Percentiles rank a stretch among this genome's conserved stretches.
Evolutionary conservation across 2,329 filamentous ascomycete genomes (phyloP).

Genomic region (Aspergillus japonicus): DNA sequence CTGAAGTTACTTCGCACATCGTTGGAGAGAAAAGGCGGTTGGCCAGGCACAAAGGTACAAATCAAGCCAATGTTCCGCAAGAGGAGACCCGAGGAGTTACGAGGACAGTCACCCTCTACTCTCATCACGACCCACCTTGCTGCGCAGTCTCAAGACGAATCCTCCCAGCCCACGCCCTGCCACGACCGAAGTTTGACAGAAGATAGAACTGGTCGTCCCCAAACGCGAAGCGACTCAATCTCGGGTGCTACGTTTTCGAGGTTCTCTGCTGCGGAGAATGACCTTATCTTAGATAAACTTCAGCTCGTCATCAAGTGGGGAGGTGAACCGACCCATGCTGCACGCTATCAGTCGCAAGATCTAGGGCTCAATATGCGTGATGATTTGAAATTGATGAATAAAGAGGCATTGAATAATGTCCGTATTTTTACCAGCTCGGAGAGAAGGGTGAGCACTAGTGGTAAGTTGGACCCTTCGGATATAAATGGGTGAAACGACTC

Average conservation of each 20-base stretch:
- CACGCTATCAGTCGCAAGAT: slow-evolving; percentile 92
- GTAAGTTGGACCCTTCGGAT: slow-evolving; percentile 32
- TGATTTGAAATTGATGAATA: slow-evolving; percentile 88
- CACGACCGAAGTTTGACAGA: slow-evolving; percentile 25
- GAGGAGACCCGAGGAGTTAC: slow-evolving; percentile 65
- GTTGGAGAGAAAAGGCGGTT: slow-evolving; percentile 85
- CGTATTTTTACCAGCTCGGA: slow-evolving; percentile 96
- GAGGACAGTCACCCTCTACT: slow-evolving; percentile 26
- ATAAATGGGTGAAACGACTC: slow-evolving; percentile 4
- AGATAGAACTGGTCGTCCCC: slow-evolving; percentile 46
- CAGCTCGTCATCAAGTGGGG: slow-evolving; percentile 99
- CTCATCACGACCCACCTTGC: slow-evolving; percentile 13
- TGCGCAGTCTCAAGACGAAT: slow-evolving; percentile 20
- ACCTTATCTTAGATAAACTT: slow-evolving; percentile 88
- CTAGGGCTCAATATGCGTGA: slow-evolving; percentile 94
- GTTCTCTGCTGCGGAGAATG: slow-evolving; percentile 89
- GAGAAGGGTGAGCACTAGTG: slow-evolving; percentile 85
- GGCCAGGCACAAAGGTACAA: slow-evolving; percentile 96
- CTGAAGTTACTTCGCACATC: slow-evolving; percentile 83
- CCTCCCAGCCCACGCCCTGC: slow-evolving; percentile 17
- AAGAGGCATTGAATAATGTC: slow-evolving; percentile 87
- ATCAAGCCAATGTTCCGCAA: slow-evolving; percentile 99
- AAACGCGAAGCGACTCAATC: slow-evolving; percentile 75
- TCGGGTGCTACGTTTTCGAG: slow-evolving; percentile 90
- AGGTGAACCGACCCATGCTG: slow-evolving; percentile 95